Evolutionary conservation across 2,329 filamentous ascomycete genomes (phyloP), one percentile per base, ranked within the genome.

Genomic region (Alternaria ventricosa): DNA sequence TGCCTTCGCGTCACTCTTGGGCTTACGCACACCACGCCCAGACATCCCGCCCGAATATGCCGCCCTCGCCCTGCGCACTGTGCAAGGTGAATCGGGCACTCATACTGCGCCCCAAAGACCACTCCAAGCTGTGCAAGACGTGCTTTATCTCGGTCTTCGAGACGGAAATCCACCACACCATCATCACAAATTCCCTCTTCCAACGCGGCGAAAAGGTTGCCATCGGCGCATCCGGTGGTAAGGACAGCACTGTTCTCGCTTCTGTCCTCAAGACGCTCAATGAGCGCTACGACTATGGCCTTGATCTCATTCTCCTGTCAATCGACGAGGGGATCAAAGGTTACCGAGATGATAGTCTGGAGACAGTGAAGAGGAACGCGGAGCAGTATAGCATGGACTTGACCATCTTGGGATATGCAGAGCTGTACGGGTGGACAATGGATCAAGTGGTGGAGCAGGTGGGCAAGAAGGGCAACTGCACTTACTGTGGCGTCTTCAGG

Each of bases 371-470:
- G 85, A 87, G 95, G 63, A 98, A 99, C 80, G 92, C 94, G 0
- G 80, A 87, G 12, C 94, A 98, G 80, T 97, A 98, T 81, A 89
- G 91, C 1, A 96, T 99, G 91, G 89, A 92, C 0, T 83, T 99
- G 53, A 92, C 93, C 72, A 97, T 99, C 60, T 89, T 99, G 54
- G 94, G 95, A 54, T 99, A 99, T 75, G 91, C 90, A 57, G 92
- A 97, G 75, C 84, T 99, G 10, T 99, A 99, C 78, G 96, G 95
- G 9, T 99, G 96, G 96, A 97, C 94, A 1, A 99, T 99, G 96
- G 96, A 99, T 76, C 93, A 98, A 76, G 96, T 99, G 10, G 96
- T 99, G 5, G 92, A 94, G 74, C 93, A 95, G 51, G 92, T 99
- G 55, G 96, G 96, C 13, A 98, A 97, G 83, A 98, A 97, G 80